Base-by-base conservation (phyloP, 345 rosid species). In the Acer yangbiense region DNA sequence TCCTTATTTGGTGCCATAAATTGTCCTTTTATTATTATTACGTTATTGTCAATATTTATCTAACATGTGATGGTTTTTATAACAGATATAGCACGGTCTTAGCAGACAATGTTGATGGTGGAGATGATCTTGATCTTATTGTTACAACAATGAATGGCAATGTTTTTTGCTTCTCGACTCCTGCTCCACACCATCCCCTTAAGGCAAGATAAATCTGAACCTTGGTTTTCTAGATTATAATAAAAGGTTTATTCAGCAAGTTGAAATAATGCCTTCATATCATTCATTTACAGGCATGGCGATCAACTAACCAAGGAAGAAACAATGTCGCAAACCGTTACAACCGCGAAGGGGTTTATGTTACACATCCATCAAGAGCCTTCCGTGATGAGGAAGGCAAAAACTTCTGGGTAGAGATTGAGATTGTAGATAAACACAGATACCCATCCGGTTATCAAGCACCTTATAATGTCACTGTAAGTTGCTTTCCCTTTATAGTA, bases 331-430 rank as follows among this genome's bases (percentile, higher is more conserved):
- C 94, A 43, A 77, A 75, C 77, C 91, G 90, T 10, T 80, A 87
- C 76, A 88, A 89, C 69, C 98, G 94, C 57, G 90, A 94, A 88
- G 99, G 98, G 48, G 77, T 96, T 71, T 90, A 87, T 71, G 86
- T 94, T 58, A 90, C 95, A 60, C 93, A 87, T 83, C 86, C 98
- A 48, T 91, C 98, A 21, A 90, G 99, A 97, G 83, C 89, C 69
- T 97, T 91, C 87, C 98, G 94, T 9, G 99, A 97, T 69, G 99
- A 97, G 84, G 99, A 97, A 89, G 99, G 99, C 82, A 94, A 92
- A 91, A 89, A 54, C 88, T 94, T 94, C 83, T 96, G 98, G 98
- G 88, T 93, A 79, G 99, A 97, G 87, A 83, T 97, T 73, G 98
- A 97, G 85, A 94, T 97, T 75, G 92, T 94, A 29, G 98, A 97